Evolutionary conservation across 2,329 filamentous ascomycete genomes (phyloP).

Genomic region (Trichoderma gracile): DNA sequence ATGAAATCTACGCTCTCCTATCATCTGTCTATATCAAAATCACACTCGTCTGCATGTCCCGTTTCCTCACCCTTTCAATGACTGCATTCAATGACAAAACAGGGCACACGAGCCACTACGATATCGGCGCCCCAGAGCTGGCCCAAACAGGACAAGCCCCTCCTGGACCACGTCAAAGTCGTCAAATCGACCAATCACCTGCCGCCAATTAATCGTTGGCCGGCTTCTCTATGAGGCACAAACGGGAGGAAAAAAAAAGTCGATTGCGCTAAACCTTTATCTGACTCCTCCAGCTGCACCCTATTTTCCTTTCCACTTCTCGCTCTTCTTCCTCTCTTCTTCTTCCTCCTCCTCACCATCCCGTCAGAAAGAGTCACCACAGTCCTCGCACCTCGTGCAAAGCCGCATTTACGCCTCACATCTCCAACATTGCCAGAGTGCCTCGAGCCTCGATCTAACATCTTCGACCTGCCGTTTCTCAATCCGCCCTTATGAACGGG

Average conservation of each 20-base stretch:
- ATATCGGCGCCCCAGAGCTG: constrained; percentile 24
- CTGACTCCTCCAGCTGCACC: constrained; percentile 14
- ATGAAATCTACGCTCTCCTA: neutral
- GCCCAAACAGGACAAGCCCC: constrained; percentile 15
- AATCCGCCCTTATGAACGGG: constrained; percentile 80
- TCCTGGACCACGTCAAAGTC: neutral
- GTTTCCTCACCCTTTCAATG: neutral
- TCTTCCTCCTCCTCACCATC: constrained; percentile 7
- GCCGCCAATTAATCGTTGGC: constrained; percentile 16
- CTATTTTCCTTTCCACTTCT: constrained; percentile 27
- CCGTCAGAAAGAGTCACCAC: constrained; percentile 23
- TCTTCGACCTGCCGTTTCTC: constrained; percentile 32
- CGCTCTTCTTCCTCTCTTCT: constrained; percentile 4
- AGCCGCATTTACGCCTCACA: neutral
- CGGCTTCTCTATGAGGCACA: neutral
- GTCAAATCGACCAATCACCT: constrained; percentile 7
- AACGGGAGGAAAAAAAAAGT: neutral
- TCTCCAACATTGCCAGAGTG: constrained; percentile 22
- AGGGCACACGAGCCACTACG: constrained; percentile 19
- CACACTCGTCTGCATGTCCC: neutral
- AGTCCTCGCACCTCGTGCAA: constrained; percentile 12
- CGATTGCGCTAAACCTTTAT: constrained; percentile 10
- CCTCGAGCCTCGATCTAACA: constrained; percentile 26
- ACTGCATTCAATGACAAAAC: constrained; percentile 3
- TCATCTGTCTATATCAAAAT: neutral